Evolutionary conservation across 2,329 filamentous ascomycete species (phyloP), one percentile per base, ranked within the genome.

Genomic region (Juglanconis juglandina): DNA sequence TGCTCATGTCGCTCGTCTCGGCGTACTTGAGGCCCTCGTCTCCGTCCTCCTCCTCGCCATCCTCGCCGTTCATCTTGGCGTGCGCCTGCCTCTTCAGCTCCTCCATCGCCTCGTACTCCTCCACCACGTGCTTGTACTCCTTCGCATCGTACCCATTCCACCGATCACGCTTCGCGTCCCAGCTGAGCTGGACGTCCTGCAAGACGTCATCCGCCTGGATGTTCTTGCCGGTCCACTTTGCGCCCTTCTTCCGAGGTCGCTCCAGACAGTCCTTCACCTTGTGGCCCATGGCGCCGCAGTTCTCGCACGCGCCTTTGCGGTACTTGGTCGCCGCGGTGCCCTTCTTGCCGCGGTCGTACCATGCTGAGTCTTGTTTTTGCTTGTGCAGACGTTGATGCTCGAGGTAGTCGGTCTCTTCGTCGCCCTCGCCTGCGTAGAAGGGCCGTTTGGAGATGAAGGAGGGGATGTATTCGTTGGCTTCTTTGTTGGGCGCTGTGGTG

Each of bases 391-490:
- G 91, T 71, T 99, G 95, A 85, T 99, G 95, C 76, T 96, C 92
- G 66, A 99, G 90, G 73, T 98, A 99, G 70, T 98, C 93, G 72
- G 84, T 85, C 67, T 85, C 84, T 63, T 89, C 83, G 62, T 88
- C 86, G 66, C 88, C 91, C 68, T 90, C 87, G 69, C 85, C 87
- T 58, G 96, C 87, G 75, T 98, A 99, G 77, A 99, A 99, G 4
- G 95, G 95, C 68, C 96, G 93, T 75, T 96, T 97, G 68, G 92
- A 93, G 78, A 99, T 99, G 82, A 97, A 99, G 57, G 91, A 87
- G 5, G 95, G 95, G 70, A 99, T 99, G 81, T 99, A 99, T 74
- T 97, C 88, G 82, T 99, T 99, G 76, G 95, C 92, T 75, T 96
- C 92, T 73, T 96, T 96, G 58, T 32, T 72, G 39, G 62, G 58